phyloP scores from a whole-genome alignment of 2,329 filamentous ascomycete genomes.

The Exserohilum rostratum region DNA sequence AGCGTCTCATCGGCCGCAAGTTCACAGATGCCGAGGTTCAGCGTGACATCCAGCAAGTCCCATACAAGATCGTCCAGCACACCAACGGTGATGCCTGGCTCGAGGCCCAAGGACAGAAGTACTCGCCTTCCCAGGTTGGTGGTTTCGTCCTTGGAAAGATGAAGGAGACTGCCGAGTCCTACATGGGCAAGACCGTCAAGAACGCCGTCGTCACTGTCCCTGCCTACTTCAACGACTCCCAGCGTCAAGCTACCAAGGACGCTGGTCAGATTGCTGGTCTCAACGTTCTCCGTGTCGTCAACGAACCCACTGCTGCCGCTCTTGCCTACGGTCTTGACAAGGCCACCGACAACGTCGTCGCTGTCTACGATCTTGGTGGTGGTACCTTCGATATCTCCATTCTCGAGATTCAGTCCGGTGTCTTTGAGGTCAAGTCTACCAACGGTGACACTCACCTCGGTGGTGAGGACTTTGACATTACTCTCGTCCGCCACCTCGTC shows the following conservation, averaged over 20 bases:
- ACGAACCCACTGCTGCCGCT: constrained; percentile 95
- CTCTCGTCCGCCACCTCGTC: constrained; percentile 90
- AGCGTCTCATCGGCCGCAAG: constrained; percentile 98
- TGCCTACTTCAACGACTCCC: constrained; percentile 98
- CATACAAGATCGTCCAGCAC: constrained; percentile 98
- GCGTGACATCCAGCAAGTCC: constrained; percentile 95
- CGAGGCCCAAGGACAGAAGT: constrained; percentile 88
- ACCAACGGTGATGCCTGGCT: constrained; percentile 97
- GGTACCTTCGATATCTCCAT: constrained; percentile 99
- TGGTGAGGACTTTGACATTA: constrained; percentile 98
- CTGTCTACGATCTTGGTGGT: constrained; percentile 97
- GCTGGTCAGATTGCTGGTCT: constrained; percentile 95
- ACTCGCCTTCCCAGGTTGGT: constrained; percentile 98
- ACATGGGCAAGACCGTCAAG: constrained; percentile 87
- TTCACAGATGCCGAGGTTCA: constrained; percentile 93
- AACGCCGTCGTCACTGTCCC: constrained; percentile 97
- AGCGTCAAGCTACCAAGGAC: constrained; percentile 98
- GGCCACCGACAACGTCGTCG: constrained; percentile 85
- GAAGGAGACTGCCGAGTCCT: constrained; percentile 97
- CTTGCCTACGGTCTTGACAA: constrained; percentile 97
- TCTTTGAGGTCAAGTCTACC: constrained; percentile 99
- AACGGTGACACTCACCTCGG: constrained; percentile 98
- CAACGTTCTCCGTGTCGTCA: constrained; percentile 96
- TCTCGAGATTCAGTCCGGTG: constrained; percentile 95
- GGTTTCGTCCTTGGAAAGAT: constrained; percentile 97